Conservation (phyloP, 2,329 filamentous ascomycete genomes). For the Malbranchea zuffiana region DNA sequence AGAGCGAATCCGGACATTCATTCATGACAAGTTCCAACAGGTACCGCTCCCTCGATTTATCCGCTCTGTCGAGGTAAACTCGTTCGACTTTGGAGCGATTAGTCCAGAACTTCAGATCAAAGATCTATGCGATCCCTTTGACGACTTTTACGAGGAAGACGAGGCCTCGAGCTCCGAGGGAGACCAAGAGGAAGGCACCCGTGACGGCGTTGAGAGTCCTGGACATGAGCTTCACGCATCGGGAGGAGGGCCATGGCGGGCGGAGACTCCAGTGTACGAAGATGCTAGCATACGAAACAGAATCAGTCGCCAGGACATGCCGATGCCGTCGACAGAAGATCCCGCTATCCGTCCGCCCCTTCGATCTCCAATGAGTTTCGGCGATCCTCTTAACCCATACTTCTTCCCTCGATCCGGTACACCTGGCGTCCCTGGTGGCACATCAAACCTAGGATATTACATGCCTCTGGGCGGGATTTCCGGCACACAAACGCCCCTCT, state of each 20-base stretch:
- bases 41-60: conserved; percentile 90
- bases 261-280: conserved; percentile 5
- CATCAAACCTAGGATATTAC: conserved; percentile 36
- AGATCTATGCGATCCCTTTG: conserved; percentile 88
- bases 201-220: neutral
- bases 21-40: conserved; percentile 91
- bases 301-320: conserved; percentile 20
- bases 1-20: conserved; percentile 78
- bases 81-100: conserved; percentile 81
- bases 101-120: conserved; percentile 83
- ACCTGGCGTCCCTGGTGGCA: conserved; percentile 39
- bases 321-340: conserved; percentile 23
- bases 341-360: conserved; percentile 23
- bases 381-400: conserved; percentile 31
- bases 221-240: neutral
- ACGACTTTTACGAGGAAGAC: conserved; percentile 86
- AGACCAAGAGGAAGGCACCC: conserved; percentile 23
- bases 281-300: conserved; percentile 21
- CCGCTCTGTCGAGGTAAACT: conserved; percentile 85
- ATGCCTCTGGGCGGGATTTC: conserved; percentile 40
- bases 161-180: conserved; percentile 44
- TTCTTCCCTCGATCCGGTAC: conserved; percentile 37
- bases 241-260: conserved; percentile 9
- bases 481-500: conserved; percentile 39
- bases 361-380: conserved; percentile 27